Base-by-base conservation (phyloP, 139 green algal genomes). In the Ettlia oleoabundans region DNA sequence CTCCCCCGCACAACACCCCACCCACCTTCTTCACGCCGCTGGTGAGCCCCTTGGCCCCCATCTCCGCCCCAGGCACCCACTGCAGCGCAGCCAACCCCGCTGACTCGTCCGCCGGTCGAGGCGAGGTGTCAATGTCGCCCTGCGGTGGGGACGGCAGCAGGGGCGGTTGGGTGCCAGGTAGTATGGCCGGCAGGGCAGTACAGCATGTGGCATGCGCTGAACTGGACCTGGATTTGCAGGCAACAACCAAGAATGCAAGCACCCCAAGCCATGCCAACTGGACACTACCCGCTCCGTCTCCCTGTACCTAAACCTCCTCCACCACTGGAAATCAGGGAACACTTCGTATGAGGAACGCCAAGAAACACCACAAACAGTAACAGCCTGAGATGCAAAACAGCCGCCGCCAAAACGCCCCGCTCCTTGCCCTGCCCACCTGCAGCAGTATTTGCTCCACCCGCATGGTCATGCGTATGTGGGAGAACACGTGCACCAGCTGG, bases 401-500 rank as follows among this genome's bases (percentile, higher is more conserved):
- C 52, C 1, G 21, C 8, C 55, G 19, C 2, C 8, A 33, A 2
- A 2, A 8, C 26, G 22, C 24, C 26, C n/a, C 35, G 42, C 22
- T 24, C 75, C 2, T 24, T 9, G 42, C 21, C 4, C 55, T 38
- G 2, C 66, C 13, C 53, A 73, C 81, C 83, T 88, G 53, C 32
- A 94, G 43, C n/a, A 84, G 42, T 33, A 93, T 18, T 38, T 70
- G 38, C 74, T 94, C 88, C 63, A 92, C 87, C 62, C 82, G 72
- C 71, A 92, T 80, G 2, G 87, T 93, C 85, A 92, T 90, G 43
- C 82, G 75, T 62, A 95, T 93, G 78, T 95, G 92, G n/a, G 86
- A 92, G 77, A 95, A 95, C 2, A 93, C 84, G 73, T 95, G 92
- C 5, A 87, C 82, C 24, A 88, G 28, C 30, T 64, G 61, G 32